phyloP scores from a whole-genome alignment of 2,329 filamentous ascomycete species.

The Epichloe scottii region DNA sequence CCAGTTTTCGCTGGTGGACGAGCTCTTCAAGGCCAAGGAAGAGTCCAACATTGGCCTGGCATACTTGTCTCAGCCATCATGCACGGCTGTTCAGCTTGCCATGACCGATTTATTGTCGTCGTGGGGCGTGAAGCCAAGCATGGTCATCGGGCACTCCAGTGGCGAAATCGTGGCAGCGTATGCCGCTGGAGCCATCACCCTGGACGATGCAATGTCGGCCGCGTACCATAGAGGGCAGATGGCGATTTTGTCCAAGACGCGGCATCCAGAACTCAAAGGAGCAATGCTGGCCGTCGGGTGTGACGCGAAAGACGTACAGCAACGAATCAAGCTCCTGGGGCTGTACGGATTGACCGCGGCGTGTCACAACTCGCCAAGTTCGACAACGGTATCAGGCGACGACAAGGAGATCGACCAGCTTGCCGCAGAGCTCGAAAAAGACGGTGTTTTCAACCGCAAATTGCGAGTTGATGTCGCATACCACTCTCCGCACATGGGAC shows the following conservation, averaged over 20 bases:
- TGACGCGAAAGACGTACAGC: constrained; percentile 28
- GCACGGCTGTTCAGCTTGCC: constrained; percentile 35
- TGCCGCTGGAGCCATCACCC: constrained; percentile 28
- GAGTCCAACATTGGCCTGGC: constrained; percentile 23
- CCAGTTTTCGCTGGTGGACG: constrained; percentile 24
- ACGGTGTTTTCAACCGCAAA: constrained; percentile 32
- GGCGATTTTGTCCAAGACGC: not conserved
- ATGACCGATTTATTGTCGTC: constrained; percentile 30
- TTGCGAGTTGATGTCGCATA: constrained; percentile 39
- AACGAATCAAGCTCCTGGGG: constrained; percentile 19
- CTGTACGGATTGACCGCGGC: constrained; percentile 16
- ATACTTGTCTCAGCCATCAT: constrained; percentile 30
- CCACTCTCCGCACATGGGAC: constrained; percentile 41
- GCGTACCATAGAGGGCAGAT: constrained; percentile 35
- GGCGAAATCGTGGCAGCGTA: constrained; percentile 38
- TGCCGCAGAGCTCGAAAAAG: constrained; percentile 23
- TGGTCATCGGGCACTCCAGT: constrained; percentile 32
- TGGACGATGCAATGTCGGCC: constrained; percentile 32
- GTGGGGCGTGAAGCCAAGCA: constrained; percentile 26
- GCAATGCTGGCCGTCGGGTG: constrained; percentile 44
- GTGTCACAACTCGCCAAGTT: constrained; percentile 40
- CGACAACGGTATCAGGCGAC: constrained; percentile 38
- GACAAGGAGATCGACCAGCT: constrained; percentile 30
- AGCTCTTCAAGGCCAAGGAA: constrained; percentile 22
- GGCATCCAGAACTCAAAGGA: constrained; percentile 21